Percentiles rank a stretch among this genome's conserved stretches.
phyloP scores from a whole-genome alignment of 2,329 filamentous ascomycete genomes.

The Sporothrix globosa region DNA sequence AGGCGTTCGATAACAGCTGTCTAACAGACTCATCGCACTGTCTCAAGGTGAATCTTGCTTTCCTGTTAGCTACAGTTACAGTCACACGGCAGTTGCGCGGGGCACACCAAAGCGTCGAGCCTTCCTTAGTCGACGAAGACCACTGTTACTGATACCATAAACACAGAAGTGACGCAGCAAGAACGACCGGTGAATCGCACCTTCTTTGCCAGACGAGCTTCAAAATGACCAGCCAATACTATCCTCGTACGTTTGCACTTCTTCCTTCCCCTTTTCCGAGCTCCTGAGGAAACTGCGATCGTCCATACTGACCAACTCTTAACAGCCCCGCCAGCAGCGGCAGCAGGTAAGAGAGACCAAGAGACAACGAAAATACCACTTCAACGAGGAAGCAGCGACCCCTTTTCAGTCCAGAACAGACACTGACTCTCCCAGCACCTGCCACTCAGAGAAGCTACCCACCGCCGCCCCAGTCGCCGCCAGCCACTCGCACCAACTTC shows the following conservation, averaged over 20 bases:
- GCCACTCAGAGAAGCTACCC: constrained; percentile 42
- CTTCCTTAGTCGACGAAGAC: not conserved
- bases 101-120: not conserved
- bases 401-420: not conserved
- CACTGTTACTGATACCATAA: not conserved
- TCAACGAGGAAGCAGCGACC: not conserved
- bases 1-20: not conserved
- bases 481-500: constrained; percentile 45
- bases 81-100: not conserved
- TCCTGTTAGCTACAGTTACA: not conserved
- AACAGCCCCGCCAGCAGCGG: constrained; percentile 38
- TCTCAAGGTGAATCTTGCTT: constrained; percentile 6
- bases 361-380: not conserved
- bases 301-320: constrained; percentile 29
- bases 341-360: constrained; percentile 17
- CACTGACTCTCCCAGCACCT: constrained; percentile 29
- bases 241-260: constrained; percentile 38
- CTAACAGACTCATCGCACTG: not conserved
- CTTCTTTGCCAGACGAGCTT: not conserved
- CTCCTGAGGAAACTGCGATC: not conserved
- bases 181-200: not conserved
- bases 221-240: constrained; percentile 38
- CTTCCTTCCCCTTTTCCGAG: not conserved
- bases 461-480: constrained; percentile 46
- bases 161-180: not conserved